Evolutionary conservation across 2,329 filamentous ascomycete species (phyloP).

Genomic region (Leptographium procerum): DNA sequence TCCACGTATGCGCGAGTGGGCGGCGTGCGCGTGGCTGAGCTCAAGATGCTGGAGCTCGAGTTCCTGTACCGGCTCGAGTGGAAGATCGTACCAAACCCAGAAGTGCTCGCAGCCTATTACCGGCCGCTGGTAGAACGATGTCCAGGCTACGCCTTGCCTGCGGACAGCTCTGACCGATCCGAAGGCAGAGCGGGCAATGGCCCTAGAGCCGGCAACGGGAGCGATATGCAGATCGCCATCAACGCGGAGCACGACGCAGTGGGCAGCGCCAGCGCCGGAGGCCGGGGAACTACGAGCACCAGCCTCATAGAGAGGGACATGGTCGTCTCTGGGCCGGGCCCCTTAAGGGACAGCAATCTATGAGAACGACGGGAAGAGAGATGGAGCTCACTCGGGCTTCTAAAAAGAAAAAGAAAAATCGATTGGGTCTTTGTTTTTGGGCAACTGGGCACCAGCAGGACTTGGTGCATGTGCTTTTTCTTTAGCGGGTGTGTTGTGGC

Average conservation of each 20-base stretch:
- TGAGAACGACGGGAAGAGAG: neutral
- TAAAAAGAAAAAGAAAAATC: neutral
- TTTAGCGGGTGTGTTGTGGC: neutral
- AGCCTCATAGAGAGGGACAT: slow-evolving; percentile 8
- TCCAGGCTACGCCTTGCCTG: slow-evolving; percentile 42
- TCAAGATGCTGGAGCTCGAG: slow-evolving; percentile 85
- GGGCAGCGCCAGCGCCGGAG: no score
- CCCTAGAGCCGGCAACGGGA: neutral
- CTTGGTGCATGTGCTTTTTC: neutral
- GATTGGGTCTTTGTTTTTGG: neutral
- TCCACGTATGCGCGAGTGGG: slow-evolving; percentile 90
- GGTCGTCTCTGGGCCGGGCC: slow-evolving; percentile 6
- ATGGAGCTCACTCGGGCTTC: no score
- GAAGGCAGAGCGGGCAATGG: slow-evolving; percentile 20
- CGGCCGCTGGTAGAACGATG: slow-evolving; percentile 65
- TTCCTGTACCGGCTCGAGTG: slow-evolving; percentile 88
- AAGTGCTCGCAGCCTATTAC: slow-evolving; percentile 90
- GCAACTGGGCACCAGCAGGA: neutral
- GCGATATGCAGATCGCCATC: neutral
- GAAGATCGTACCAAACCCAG: slow-evolving; percentile 92
- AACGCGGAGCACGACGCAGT: no score
- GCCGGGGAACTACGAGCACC: neutral
- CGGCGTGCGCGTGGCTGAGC: slow-evolving; percentile 78
- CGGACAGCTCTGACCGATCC: slow-evolving; percentile 21
- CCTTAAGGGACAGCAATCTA: neutral